phyloP scores from a whole-genome alignment of 1,139 yeast genomes.

The Taphrina betulina region DNA sequence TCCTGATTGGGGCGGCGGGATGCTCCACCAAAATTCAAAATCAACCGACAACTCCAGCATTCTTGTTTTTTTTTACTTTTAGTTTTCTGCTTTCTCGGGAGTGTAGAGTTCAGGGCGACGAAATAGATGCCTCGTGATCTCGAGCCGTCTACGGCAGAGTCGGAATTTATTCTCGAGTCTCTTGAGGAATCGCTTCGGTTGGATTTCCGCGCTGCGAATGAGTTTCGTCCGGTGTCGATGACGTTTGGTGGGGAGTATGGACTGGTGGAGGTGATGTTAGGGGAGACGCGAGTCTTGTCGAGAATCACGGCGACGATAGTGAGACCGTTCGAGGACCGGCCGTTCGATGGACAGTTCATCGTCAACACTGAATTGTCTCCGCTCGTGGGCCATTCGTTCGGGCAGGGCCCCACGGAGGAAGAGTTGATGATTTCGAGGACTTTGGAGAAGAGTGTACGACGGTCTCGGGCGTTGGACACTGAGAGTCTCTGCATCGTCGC shows the following conservation, averaged over 20 bases:
- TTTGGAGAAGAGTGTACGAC: constrained; percentile 83
- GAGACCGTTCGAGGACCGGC: constrained; percentile 84
- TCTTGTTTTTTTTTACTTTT: too few species aligned
- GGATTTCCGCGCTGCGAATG: constrained; percentile 66
- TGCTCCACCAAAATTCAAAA: too few species aligned
- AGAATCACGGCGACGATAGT: constrained; percentile 77
- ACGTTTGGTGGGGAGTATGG: constrained; percentile 72
- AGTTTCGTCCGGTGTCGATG: constrained; percentile 64
- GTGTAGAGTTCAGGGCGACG: too few species aligned
- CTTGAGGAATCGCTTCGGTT: constrained; percentile 62
- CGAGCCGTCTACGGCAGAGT: constrained; percentile 67
- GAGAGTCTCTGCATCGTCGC: constrained; percentile 89
- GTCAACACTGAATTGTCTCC: constrained; percentile 78
- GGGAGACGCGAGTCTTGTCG: constrained; percentile 70
- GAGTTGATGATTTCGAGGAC: constrained; percentile 76
- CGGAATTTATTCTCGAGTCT: constrained; percentile 59
- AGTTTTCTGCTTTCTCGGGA: too few species aligned
- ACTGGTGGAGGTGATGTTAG: constrained; percentile 72
- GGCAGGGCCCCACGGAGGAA: constrained; percentile 51
- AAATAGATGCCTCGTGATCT: constrained; percentile 56
- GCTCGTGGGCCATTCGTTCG: constrained; percentile 13
- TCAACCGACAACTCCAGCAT: too few species aligned
- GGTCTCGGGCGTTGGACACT: constrained; percentile 86
- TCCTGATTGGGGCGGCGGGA: too few species aligned
- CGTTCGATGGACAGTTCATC: constrained; percentile 85